Evolutionary conservation across 371 early-diverging fungal species (phyloP).

Genomic region (Funneliformis caledonium): DNA sequence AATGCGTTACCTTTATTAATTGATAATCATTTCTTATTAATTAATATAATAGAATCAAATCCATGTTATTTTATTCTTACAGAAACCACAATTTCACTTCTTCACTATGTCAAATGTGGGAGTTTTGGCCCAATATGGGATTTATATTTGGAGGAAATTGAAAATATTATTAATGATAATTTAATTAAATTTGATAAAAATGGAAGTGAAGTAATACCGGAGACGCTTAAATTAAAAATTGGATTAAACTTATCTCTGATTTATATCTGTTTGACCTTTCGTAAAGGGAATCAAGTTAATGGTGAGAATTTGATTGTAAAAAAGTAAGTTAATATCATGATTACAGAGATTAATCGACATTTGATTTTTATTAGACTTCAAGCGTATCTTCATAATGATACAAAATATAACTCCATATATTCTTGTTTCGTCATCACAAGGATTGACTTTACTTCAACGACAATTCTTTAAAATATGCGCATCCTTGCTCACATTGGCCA

Average conservation of each 20-base stretch:
- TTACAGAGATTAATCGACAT: not conserved
- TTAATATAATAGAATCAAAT: conserved; percentile 40
- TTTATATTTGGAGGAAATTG: conserved; percentile 54
- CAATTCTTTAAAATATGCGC: conserved; percentile 53
- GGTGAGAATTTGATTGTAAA: conserved; percentile 44
- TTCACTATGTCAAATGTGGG: conserved; percentile 62
- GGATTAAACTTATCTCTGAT: conserved; percentile 49
- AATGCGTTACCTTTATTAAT: not conserved
- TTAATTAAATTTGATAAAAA: conserved; percentile 50
- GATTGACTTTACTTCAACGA: conserved; percentile 40
- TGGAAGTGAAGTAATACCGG: not conserved
- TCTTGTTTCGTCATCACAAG: conserved; percentile 34
- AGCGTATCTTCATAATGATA: conserved; percentile 47
- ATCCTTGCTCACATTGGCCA: conserved; percentile 58
- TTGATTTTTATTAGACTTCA: conserved; percentile 45
- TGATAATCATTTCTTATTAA: conserved; percentile 44
- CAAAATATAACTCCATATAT: conserved; percentile 44
- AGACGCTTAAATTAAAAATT: not conserved
- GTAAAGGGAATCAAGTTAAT: conserved; percentile 61
- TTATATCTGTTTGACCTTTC: conserved; percentile 59
- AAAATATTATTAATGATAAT: conserved; percentile 44
- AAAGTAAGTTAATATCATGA: not conserved
- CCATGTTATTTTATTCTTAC: conserved; percentile 45
- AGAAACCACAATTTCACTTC: conserved; percentile 58
- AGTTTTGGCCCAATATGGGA: conserved; percentile 58